Evolutionary conservation across 1,139 yeast species (phyloP).

Genomic region (Yamadazyma atlantica): DNA sequence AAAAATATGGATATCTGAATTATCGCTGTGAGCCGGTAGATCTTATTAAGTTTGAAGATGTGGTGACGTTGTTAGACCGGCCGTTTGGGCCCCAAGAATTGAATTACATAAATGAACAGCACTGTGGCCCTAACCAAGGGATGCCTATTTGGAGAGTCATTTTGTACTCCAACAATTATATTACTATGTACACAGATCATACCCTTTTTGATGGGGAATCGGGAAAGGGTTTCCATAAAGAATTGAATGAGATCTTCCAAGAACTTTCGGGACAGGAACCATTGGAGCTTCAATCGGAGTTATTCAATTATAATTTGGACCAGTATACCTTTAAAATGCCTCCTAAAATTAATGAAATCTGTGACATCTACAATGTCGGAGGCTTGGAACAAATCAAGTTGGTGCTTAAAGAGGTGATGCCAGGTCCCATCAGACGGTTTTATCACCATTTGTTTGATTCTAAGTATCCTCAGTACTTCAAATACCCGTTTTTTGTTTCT

Average conservation of each 20-base stretch:
- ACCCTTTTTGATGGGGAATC: conserved; percentile 36
- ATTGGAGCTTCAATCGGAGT: conserved; percentile 1
- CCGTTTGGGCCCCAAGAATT: conserved; percentile 18
- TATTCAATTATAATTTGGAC: conserved; percentile 13
- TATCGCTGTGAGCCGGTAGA: conserved; percentile 20
- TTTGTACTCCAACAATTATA: conserved; percentile 21
- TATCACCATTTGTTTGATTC: conserved; percentile 8
- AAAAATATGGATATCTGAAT: conserved; percentile 15
- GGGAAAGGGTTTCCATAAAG: conserved; percentile 31
- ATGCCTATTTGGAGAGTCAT: conserved; percentile 33
- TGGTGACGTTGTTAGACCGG: conserved; percentile 20
- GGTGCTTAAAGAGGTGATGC: conserved; percentile 4
- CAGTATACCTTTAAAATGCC: conserved; percentile 2
- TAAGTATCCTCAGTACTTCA: conserved; percentile 13
- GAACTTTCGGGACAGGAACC: conserved; percentile 7
- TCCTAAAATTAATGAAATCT: conserved; percentile 10
- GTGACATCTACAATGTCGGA: conserved; percentile 2
- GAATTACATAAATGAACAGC: conserved; percentile 16
- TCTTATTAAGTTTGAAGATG: conserved; percentile 23
- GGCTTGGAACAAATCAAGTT: not conserved
- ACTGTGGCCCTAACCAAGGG: conserved; percentile 16
- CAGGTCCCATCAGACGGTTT: conserved; percentile 4
- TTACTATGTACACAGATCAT: conserved; percentile 34
- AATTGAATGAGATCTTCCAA: conserved; percentile 20
- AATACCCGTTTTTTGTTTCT: conserved; percentile 18